A percentile compares a stretch with the other conserved stretches of the same genome.
These are phyloP conservation scores for Trichoderma sp. DNA, from an alignment of 2,329 filamentous ascomycete genomes.

Conservation along the genomic window DNA sequence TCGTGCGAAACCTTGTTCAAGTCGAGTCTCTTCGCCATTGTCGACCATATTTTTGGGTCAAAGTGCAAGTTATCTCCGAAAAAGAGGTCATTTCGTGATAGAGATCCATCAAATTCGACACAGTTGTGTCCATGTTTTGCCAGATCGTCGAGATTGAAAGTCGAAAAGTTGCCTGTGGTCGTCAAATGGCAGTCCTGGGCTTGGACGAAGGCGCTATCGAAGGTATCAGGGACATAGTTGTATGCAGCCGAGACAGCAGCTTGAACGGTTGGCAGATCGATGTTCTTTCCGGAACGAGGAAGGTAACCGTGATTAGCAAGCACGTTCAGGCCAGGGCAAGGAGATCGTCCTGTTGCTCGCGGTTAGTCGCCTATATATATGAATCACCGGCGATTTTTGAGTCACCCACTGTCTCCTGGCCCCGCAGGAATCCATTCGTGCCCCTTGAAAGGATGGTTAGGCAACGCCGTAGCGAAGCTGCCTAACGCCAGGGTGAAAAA, in stretches of 20 bases:
- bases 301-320: slow-evolving; percentile 20
- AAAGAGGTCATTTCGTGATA: slow-evolving; percentile 9
- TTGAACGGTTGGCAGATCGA: background rate
- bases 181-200: background rate
- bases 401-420: background rate
- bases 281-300: slow-evolving; percentile 4
- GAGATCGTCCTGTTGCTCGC: background rate
- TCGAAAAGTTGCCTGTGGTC: slow-evolving; percentile 6
- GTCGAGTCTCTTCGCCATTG: background rate
- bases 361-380: background rate
- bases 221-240: background rate
- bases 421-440: slow-evolving; percentile 9
- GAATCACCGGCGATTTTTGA: background rate
- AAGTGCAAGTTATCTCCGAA: background rate
- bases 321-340: slow-evolving; percentile 50
- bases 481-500: background rate
- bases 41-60: background rate
- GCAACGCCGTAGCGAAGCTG: background rate
- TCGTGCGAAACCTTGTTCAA: background rate
- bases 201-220: background rate
- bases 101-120: slow-evolving; percentile 12
- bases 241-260: background rate
- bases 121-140: slow-evolving; percentile 8
- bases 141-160: background rate
- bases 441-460: background rate